phyloP scores from a whole-genome alignment of 202 grass and related monocot species.

The Zoysia matrella region DNA sequence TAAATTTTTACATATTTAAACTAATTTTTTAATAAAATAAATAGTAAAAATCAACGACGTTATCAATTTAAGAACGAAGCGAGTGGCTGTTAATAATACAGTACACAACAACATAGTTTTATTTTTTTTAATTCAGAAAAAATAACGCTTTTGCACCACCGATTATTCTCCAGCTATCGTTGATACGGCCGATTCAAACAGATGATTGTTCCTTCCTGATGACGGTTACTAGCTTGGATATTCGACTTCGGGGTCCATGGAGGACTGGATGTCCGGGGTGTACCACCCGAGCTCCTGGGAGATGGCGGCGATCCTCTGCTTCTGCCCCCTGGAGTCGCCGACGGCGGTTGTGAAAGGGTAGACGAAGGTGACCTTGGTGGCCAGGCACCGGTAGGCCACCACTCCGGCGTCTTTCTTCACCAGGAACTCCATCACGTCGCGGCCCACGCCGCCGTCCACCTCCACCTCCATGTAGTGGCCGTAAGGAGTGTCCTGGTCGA shows the following conservation, averaged over 20 bases:
- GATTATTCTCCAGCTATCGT: too few species aligned
- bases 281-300: slow-evolving; percentile 81
- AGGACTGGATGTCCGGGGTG: slow-evolving; percentile 70
- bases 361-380: slow-evolving; percentile 84
- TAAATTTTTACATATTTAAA: too few species aligned
- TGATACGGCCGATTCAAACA: too few species aligned
- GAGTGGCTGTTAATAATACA: too few species aligned
- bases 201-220: not conserved
- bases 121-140: too few species aligned
- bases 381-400: slow-evolving; percentile 74
- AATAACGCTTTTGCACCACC: too few species aligned
- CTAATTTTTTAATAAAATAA: too few species aligned
- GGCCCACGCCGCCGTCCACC: slow-evolving; percentile 63
- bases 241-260: slow-evolving; percentile 37
- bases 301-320: slow-evolving; percentile 66
- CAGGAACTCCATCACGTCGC: slow-evolving; percentile 90
- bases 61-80: too few species aligned
- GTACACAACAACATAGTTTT: too few species aligned
- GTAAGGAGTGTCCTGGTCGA: slow-evolving; percentile 66
- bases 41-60: too few species aligned
- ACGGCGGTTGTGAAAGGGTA: slow-evolving; percentile 94
- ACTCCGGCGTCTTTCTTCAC: slow-evolving; percentile 61
- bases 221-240: not conserved
- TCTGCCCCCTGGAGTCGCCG: slow-evolving; percentile 79
- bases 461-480: slow-evolving; percentile 84